These are phyloP conservation scores for Xylaria bambusicola DNA, from an alignment of 495 filamentous ascomycete genomes.

Conservation along the genomic window DNA sequence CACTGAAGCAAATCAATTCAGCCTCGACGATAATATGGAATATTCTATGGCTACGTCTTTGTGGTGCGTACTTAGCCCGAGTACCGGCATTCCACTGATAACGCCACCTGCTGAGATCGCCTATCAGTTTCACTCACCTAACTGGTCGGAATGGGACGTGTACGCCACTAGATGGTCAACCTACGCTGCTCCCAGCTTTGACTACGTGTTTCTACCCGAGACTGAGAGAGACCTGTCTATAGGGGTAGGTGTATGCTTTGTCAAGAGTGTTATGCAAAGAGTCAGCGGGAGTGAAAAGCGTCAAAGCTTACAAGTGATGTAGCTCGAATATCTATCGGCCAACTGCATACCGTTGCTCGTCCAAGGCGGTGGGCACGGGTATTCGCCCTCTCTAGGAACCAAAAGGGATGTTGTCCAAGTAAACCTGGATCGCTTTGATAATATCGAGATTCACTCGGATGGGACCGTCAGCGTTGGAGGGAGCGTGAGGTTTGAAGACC, in stretches of 20 bases:
- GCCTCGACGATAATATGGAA: too few relatives aligned
- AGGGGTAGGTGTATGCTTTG: too few relatives aligned
- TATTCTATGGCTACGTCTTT: too few relatives aligned
- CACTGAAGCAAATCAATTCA: too few relatives aligned
- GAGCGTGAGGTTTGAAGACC: neutral
- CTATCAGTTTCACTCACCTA: too few relatives aligned
- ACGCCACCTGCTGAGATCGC: too few relatives aligned
- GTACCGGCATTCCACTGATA: too few relatives aligned
- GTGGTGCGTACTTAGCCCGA: too few relatives aligned
- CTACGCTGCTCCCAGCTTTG: neutral
- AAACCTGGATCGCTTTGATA: neutral
- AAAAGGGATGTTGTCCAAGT: constrained; percentile 1
- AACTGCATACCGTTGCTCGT: constrained; percentile 1
- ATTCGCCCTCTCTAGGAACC: neutral
- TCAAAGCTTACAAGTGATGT: neutral
- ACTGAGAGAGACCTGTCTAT: neutral
- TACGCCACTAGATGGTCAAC: neutral
- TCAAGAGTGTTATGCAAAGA: neutral
- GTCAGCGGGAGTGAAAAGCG: neutral
- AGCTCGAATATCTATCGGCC: neutral
- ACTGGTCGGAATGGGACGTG: neutral
- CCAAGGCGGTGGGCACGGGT: constrained; percentile 2
- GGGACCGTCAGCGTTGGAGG: neutral
- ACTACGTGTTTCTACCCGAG: neutral
- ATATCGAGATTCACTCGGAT: neutral